These are phyloP conservation scores for Trichoderma atroviride DNA, from an alignment of 2,329 filamentous ascomycete genomes.

Conservation along the genomic window DNA sequence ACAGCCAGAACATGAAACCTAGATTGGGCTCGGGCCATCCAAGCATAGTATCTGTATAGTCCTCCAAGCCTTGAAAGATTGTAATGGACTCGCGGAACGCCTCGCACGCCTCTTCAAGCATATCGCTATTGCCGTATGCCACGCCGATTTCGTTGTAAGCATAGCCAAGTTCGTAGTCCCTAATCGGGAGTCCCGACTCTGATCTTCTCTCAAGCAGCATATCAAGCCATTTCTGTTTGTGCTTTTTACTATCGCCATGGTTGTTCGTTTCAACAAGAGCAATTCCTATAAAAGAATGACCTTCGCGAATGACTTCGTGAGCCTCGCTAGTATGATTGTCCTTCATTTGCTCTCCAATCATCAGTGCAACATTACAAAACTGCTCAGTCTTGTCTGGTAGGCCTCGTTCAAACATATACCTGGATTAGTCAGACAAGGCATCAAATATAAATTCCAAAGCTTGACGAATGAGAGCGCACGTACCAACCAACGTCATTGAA, in stretches of 20 bases:
- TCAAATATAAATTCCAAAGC: no score
- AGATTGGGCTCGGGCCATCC: conserved; percentile 4
- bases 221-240: not conserved
- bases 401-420: conserved; percentile 17
- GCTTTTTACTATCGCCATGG: not conserved
- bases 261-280: conserved; percentile 1
- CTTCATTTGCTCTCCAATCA: not conserved
- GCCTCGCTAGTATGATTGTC: not conserved
- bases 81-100: not conserved
- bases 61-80: not conserved
- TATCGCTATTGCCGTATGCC: not conserved
- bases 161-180: conserved; percentile 13
- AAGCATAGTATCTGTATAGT: conserved; percentile 1
- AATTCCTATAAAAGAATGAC: not conserved
- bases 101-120: not conserved
- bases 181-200: not conserved
- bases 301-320: not conserved
- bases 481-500: conserved; percentile 12
- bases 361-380: not conserved
- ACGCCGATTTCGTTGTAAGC: conserved; percentile 10
- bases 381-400: not conserved
- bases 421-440: not conserved
- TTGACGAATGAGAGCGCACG: not conserved
- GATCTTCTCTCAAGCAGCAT: conserved; percentile 1
- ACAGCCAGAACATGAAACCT: conserved; percentile 4